phyloP scores from a whole-genome alignment of 352 stramenopile genomes.

The Phytophthora multivora region DNA sequence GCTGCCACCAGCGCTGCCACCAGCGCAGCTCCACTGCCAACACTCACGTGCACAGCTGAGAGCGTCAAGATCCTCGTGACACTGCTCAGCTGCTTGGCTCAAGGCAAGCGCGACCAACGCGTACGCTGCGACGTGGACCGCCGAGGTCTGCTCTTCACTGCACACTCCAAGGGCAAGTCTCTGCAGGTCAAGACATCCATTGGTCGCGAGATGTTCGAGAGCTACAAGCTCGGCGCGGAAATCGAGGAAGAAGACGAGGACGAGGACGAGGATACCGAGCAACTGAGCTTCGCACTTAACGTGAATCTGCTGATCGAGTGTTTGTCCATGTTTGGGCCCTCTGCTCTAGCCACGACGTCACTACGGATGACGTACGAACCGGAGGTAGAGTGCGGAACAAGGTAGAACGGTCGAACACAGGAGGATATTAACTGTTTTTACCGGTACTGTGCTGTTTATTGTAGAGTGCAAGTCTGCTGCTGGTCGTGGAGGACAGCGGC shows the following conservation, averaged over 20 bases:
- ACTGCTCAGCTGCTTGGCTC: slow-evolving; percentile 65
- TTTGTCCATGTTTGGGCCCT: slow-evolving; percentile 78
- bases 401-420: slow-evolving; percentile 4
- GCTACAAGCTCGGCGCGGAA: slow-evolving; percentile 49
- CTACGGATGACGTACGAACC: slow-evolving; percentile 74
- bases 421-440: neutral
- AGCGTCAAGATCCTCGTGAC: slow-evolving; percentile 82
- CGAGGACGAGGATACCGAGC: slow-evolving; percentile 36
- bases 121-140: slow-evolving; percentile 78
- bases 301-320: slow-evolving; percentile 78
- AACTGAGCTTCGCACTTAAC: slow-evolving; percentile 79
- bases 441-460: too few species aligned
- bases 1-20: neutral
- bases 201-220: slow-evolving; percentile 75
- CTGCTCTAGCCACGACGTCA: slow-evolving; percentile 71
- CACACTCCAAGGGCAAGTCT: slow-evolving; percentile 85
- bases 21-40: slow-evolving; percentile 26
- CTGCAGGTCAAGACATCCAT: slow-evolving; percentile 89
- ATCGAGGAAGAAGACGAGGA: slow-evolving; percentile 15
- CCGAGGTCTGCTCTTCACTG: slow-evolving; percentile 71
- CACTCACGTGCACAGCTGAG: slow-evolving; percentile 59
- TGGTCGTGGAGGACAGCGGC: slow-evolving; percentile 83
- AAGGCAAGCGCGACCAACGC: slow-evolving; percentile 78
- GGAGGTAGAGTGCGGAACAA: slow-evolving; percentile 31
- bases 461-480: slow-evolving; percentile 60